Evolutionary conservation across 495 filamentous ascomycete genomes (phyloP), one percentile per base, ranked within the genome.

Genomic region (Penicillium ucsense): DNA sequence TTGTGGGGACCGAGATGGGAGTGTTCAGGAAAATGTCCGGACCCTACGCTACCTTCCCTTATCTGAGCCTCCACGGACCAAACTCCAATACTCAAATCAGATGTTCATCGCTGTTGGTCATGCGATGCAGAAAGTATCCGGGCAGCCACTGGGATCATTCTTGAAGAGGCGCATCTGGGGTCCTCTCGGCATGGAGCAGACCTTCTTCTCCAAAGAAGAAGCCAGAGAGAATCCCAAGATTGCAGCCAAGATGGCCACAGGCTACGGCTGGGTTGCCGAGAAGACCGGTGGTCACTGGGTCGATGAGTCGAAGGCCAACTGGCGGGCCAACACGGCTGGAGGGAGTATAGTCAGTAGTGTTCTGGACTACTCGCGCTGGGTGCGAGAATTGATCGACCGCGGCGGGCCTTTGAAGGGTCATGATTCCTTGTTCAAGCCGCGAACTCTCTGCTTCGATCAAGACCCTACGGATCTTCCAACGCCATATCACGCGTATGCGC

Each of bases 321-420:
- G 63, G 11, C 36, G 32, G 3, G 50, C 63, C 11, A 60, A 70
- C 29, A 66, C 61, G n/a, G 77, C 76, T 11, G 75, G 73, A 0
- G 78, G 78, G 0, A 55, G 66, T 0, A 63, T 74, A 3, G 66
- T 79, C 11, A 74, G 70, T 11, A 77, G 57, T 28, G 78, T 78
- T 4, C 50, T 66, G 2, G 78, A 81, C 43, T 82, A 79, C 41
- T 57, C 70, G 0, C 66, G 61, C 10, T 82, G 76, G 75, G 36
- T 78, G 3, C 58, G 60, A 7, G 66, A 66, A n/a, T 27, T 63
- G 53, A 61, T 70, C 27, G 40, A 59, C 9, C 46, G 57, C 35
- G 48, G 55, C 1, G 52, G 52, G 3, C 68, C 70, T 2, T 43
- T 72, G 4, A 55, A 60, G 32, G 70, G 60, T 1, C 66, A 74